Evolutionary conservation across 2,329 filamentous ascomycete genomes (phyloP), one percentile per base, ranked within the genome.

Genomic region (Talaromyces sp.): DNA sequence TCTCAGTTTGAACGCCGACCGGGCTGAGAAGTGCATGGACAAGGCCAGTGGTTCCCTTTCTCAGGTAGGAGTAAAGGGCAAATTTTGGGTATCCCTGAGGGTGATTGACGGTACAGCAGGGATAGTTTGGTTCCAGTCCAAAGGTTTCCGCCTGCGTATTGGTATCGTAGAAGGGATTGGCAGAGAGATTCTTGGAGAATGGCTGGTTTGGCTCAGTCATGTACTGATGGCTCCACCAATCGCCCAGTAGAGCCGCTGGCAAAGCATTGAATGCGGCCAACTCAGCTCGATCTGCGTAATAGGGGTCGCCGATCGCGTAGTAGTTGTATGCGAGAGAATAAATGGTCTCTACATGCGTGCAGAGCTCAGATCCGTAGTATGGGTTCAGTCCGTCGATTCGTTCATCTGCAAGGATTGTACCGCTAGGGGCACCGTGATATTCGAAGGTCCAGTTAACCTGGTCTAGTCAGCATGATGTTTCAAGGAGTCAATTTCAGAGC

Each of bases 51-150:
- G 70, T 60, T 3, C 75, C 77, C 3, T 73, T 64, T 9, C 60
- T 62, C 5, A 78, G 74, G 67, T 75, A 84, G 52, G 75, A 76
- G 51, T 75, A 71, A 9, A 79, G 74, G 1, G 81, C 63, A 51
- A 81, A 83, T 57, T 84, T 84, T 0, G 82, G 81, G 55, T 79
- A 82, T 8, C 79, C 82, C 59, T 84, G 81, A 1, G 76, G 78
- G 57, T 84, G 80, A 52, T 85, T 85, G 53, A 85, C 82, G 1
- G 81, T 82, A 58, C 82, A 85, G 66, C 82, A 85, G 1, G 72
- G 72, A 51, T 70, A 82, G 30, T 80, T 74, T 2, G 79, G 78
- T 51, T 82, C 80, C 13, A 83, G 67, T 1, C 80, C 81, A 60
- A 79, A 84, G 0, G 77, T 79, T 35, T 79, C 74, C 2, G 75